A percentile compares a stretch with the other conserved stretches of the same genome.
These are phyloP conservation scores for Kwoniella sp. DNA, from an alignment of 768 basidiomycete species.

Conservation along the genomic window DNA sequence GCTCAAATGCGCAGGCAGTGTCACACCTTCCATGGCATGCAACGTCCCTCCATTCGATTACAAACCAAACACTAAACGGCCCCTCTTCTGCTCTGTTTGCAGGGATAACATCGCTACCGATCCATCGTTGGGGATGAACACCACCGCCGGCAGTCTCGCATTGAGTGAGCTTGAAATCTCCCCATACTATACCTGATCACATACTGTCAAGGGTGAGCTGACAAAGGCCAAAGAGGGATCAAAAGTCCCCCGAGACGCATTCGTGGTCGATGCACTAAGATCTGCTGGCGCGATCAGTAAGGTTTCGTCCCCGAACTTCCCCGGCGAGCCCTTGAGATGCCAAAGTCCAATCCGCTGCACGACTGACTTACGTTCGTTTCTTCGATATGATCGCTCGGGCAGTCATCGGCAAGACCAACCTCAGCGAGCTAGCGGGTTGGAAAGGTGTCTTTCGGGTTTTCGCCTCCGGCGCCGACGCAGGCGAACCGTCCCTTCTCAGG, in stretches of 20 bases:
- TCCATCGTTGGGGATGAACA: conserved; percentile 42
- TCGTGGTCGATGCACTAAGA: conserved; percentile 30
- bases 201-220: neutral
- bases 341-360: too few relatives aligned
- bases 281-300: conserved; percentile 24
- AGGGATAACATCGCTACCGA: conserved; percentile 49
- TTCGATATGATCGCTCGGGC: neutral
- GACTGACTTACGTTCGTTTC: too few relatives aligned
- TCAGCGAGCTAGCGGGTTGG: conserved; percentile 40
- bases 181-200: neutral
- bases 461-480: neutral
- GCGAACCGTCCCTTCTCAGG: neutral
- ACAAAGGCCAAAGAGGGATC: neutral
- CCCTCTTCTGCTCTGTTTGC: too few relatives aligned
- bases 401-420: conserved; percentile 47
- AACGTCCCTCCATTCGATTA: too few relatives aligned
- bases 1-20: too few relatives aligned
- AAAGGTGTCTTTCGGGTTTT: conserved; percentile 17
- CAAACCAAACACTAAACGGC: too few relatives aligned
- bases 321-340: neutral
- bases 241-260: conserved; percentile 14
- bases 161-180: neutral
- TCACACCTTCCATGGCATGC: too few relatives aligned
- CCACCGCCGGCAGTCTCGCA: conserved; percentile 42
- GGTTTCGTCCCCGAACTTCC: neutral